Evolutionary conservation across 805 yeast genomes (phyloP), one percentile per base, ranked within the genome.

Genomic region (Suhomyces prunicola): DNA sequence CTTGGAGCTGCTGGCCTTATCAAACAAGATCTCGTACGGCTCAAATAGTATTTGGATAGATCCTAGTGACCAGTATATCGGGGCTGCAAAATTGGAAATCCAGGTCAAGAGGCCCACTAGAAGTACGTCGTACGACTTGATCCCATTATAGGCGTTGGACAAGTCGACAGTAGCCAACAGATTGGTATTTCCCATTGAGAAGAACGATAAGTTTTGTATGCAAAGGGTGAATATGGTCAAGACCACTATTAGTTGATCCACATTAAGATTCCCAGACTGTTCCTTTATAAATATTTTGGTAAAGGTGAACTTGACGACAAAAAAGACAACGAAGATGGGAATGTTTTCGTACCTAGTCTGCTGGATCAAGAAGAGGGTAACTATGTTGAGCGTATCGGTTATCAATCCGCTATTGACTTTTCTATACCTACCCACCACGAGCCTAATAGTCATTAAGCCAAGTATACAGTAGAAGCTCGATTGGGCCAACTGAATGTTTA

Each of bases 91-190:
- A 66, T 91, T 93, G n/a, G 96, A 80, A 2, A 86, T 64, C 65
- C 88, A 88, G 12, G 96, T 90, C 51, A 94, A 69, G 0, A 87
- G 27, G 0, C 97, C 97, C 4, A 93, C 96, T 2, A 81, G 65
- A 6, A 81, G 60, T 22, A 92, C 79, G 57, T 86, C 82, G 64
- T 90, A 94, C 45, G 82, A 79, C 0, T 82, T 69, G 6, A 92
- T 76, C 0, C 99, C 99, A 65, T 93, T 93, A 68, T 94, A 94
- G 0, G 97, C 92, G 65, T 93, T 92, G 0, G 96, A 83, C 23
- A 94, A 76, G 62, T 93, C 97, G 22, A 94, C 85, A 0, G 97
- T 87, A 0, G 97, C 93, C 59, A 94, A 78, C 40, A 97, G 90
- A 64, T 94, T 94, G 0, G 98, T 91, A 48, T 89, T 90, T 0